Evolutionary conservation across 371 early-diverging fungal species (phyloP).

Genomic region (Paraphysoderma sedebokerense): DNA sequence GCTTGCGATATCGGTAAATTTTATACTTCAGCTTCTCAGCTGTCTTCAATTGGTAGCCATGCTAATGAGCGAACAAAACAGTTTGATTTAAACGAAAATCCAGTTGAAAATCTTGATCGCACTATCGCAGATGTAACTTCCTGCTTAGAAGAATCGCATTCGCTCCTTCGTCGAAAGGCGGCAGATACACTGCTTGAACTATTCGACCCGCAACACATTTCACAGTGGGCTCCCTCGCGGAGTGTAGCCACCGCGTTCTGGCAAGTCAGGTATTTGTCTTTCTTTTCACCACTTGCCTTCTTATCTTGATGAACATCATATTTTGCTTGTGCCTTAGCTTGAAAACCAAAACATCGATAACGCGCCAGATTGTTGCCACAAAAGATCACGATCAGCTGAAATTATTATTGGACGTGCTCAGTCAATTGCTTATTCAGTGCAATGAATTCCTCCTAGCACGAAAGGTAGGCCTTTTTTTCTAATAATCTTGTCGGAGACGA

Average conservation of each 20-base stretch:
- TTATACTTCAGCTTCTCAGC: neutral
- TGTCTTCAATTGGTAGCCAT: too few relatives aligned
- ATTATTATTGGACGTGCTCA: slow-evolving; percentile 31
- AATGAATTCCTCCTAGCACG: slow-evolving; percentile 38
- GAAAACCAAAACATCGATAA: slow-evolving; percentile 29
- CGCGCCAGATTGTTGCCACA: slow-evolving; percentile 25
- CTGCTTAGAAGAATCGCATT: slow-evolving; percentile 39
- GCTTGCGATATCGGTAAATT: slow-evolving; percentile 41
- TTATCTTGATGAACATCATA: neutral
- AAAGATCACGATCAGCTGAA: slow-evolving; percentile 32
- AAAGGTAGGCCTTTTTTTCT: too few relatives aligned
- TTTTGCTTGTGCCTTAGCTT: slow-evolving; percentile 20
- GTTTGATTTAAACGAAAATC: too few relatives aligned
- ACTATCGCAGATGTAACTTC: slow-evolving; percentile 49
- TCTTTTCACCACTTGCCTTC: too few relatives aligned
- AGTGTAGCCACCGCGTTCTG: slow-evolving; percentile 44
- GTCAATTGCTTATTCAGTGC: slow-evolving; percentile 36
- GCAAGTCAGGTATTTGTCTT: slow-evolving; percentile 32
- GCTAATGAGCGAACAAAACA: too few relatives aligned
- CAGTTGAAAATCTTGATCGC: too few relatives aligned
- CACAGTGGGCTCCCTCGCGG: slow-evolving; percentile 38
- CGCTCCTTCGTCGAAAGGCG: slow-evolving; percentile 44
- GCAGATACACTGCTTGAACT: slow-evolving; percentile 47
- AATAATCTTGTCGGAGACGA: too few relatives aligned
- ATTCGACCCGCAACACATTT: slow-evolving; percentile 35